Base-by-base conservation (phyloP, 2,329 filamentous ascomycete species). In the Myriosclerotinia duriaeana region DNA sequence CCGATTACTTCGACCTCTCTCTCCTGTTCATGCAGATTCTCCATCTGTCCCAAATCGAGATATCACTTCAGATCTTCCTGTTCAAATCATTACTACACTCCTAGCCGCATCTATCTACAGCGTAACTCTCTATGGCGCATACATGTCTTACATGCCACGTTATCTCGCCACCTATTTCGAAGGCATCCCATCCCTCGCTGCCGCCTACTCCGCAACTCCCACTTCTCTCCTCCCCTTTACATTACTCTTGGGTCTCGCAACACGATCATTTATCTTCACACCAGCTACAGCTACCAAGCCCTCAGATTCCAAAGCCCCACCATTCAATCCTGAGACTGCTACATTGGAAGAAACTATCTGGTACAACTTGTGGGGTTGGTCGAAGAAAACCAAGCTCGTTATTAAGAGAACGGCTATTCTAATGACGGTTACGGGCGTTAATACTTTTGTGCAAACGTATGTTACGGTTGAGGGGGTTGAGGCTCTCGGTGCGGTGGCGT, bases 251-350 rank as follows among this genome's bases (percentile, higher is more conserved):
- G 93, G 93, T 3, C 81, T 87, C 69, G 90, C 91, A 0, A 87
- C 89, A 5, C 87, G 87, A 69, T 84, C 85, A 55, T 94, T 96
- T 76, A 86, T 97, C 71, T 96, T 97, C 77, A 85, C 86, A 50
- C 87, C 89, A 2, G 84, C 86, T 30, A 84, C 86, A 22, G 83
- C 81, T 17, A 62, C 69, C 69, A 77, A 78, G 12, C 82, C 82
- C 60, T 81, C 82, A 6, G 82, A 84, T 0, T 83, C 82, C 81
- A 64, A 78, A 81, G 71, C 77, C 30, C 76, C 77, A 42, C 76
- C 80, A 36, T 92, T 92, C 74, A 82, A 92, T 71, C 85, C 89
- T 0, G 84, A 81, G 36, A 84, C 81, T 20, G 89, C 90, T 1
- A 86, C 83, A 0, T 81, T 96, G 22, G 78, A 80, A 36, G 85